phyloP scores from a whole-genome alignment of 225 moss, liverwort and hornwort genomes.

The Polytrichum formosum region DNA sequence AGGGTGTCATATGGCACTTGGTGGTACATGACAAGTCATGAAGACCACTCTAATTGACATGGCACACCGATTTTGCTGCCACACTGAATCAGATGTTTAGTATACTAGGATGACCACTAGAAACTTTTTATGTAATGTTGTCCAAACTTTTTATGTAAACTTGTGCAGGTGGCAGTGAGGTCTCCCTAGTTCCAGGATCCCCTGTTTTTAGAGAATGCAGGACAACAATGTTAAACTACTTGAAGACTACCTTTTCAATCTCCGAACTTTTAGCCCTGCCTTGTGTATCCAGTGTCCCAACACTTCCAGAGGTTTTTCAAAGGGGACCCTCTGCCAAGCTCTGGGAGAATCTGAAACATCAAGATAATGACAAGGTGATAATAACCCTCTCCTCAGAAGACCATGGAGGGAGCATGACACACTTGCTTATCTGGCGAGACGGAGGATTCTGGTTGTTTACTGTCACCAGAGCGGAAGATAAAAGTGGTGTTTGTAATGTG shows the following conservation, averaged over 20 bases:
- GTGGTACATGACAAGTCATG: no score
- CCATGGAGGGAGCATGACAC: conserved; percentile 41
- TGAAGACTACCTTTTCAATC: conserved; percentile 35
- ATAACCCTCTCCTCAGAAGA: conserved; percentile 55
- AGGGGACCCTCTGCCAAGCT: conserved; percentile 46
- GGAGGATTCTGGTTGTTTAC: conserved; percentile 61
- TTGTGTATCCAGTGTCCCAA: conserved; percentile 49
- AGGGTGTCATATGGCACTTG: no score
- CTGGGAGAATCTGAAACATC: conserved; percentile 49
- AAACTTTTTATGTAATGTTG: conserved; percentile 4
- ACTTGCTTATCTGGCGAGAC: conserved; percentile 61
- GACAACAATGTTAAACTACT: conserved; percentile 30
- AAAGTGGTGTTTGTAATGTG: conserved; percentile 9
- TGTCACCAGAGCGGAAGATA: conserved; percentile 27
- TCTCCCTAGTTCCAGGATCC: conserved; percentile 29
- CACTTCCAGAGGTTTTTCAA: conserved; percentile 57
- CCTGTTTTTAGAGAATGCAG: conserved; percentile 35
- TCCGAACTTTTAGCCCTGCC: conserved; percentile 58
- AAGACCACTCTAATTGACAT: no score
- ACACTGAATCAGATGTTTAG: no score
- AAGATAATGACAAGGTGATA: conserved; percentile 32
- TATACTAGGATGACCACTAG: no score
- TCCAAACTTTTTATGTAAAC: no score
- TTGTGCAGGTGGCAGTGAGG: conserved; percentile 37
- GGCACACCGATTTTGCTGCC: no score